A percentile compares a stretch with the other conserved stretches of the same genome.
Evolutionary conservation across 1,139 yeast species (phyloP).

Genomic region (Nakaseomyces delphensis): DNA sequence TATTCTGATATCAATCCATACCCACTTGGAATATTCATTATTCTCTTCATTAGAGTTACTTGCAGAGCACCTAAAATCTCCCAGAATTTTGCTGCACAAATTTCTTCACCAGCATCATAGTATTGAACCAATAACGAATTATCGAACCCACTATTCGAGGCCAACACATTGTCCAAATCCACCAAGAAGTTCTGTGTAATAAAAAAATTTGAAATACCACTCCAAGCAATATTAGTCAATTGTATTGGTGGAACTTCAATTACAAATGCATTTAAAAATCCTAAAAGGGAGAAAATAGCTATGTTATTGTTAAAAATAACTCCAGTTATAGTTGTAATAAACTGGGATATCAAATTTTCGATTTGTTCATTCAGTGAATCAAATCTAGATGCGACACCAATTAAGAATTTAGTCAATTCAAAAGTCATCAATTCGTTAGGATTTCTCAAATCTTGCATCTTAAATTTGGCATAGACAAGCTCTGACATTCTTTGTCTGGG

Average conservation of each 20-base stretch:
- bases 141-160: conserved; percentile 19
- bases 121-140: conserved; percentile 29
- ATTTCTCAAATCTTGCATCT: conserved; percentile 40
- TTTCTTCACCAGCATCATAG: conserved; percentile 25
- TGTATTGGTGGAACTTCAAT: conserved; percentile 15
- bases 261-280: conserved; percentile 26
- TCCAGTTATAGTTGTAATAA: conserved; percentile 24
- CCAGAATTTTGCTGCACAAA: conserved; percentile 22
- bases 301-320: conserved; percentile 18
- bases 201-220: conserved; percentile 14
- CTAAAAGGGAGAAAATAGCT: conserved; percentile 27
- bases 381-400: conserved; percentile 30
- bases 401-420: conserved; percentile 30
- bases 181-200: conserved; percentile 17
- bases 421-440: conserved; percentile 35
- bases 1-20: conserved; percentile 10
- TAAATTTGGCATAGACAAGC: conserved; percentile 36
- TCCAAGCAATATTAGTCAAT: conserved; percentile 20
- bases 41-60: conserved; percentile 13
- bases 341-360: conserved; percentile 21
- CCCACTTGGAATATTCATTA: conserved; percentile 12
- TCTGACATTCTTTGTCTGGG: conserved; percentile 48
- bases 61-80: conserved; percentile 23
- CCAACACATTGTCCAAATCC: conserved; percentile 18
- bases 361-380: conserved; percentile 25